phyloP scores from a whole-genome alignment of 106 monocot genomes.

The Agapanthus africanus region DNA sequence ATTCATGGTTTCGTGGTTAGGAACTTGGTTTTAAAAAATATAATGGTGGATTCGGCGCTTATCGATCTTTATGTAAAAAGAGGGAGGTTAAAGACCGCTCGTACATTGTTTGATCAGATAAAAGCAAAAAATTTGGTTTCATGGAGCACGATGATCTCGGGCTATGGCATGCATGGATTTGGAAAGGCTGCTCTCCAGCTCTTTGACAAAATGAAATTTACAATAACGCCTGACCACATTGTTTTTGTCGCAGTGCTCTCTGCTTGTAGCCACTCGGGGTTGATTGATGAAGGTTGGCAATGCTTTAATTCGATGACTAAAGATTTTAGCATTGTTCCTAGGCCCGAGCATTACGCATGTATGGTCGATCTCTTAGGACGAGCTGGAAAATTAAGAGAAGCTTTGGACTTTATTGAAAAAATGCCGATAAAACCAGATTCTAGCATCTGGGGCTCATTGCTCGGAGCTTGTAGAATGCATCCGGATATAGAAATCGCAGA shows the following conservation, averaged over 20 bases:
- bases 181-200: constrained; percentile 23
- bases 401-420: constrained; percentile 16
- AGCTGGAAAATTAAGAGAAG: constrained; percentile 24
- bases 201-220: constrained; percentile 18
- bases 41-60: constrained; percentile 23
- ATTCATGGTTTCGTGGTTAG: constrained; percentile 19
- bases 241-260: constrained; percentile 31
- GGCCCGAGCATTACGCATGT: constrained; percentile 28
- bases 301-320: constrained; percentile 25
- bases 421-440: constrained; percentile 31
- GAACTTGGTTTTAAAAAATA: constrained; percentile 10
- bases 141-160: constrained; percentile 37
- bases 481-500: constrained; percentile 24
- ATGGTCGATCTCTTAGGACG: constrained; percentile 34
- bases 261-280: constrained; percentile 32
- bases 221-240: constrained; percentile 21
- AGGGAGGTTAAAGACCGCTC: constrained; percentile 14
- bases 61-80: constrained; percentile 27
- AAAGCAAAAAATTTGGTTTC: constrained; percentile 20
- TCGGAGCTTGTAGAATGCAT: constrained; percentile 35
- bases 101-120: constrained; percentile 22
- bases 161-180: constrained; percentile 34
- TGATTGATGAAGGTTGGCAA: constrained; percentile 21
- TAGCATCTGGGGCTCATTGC: constrained; percentile 29
- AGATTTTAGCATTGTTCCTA: constrained; percentile 18